Conservation (phyloP, 371 early-diverging fungal genomes). For the Haplosporangium sp. region DNA sequence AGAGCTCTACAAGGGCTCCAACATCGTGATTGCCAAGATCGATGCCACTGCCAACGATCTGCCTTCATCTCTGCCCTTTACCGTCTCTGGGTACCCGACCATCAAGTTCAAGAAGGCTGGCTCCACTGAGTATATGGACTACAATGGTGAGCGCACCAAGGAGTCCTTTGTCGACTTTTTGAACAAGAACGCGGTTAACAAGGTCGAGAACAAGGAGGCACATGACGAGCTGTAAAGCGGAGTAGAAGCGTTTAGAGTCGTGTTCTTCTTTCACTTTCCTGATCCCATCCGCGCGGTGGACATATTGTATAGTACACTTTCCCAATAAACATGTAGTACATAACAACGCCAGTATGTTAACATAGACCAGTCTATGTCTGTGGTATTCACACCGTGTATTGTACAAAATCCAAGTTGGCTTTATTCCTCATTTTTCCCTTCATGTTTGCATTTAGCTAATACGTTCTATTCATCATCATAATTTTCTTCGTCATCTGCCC, state of each 20-base stretch:
- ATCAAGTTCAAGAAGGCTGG: slow-evolving; percentile 89
- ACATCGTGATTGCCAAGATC: slow-evolving; percentile 91
- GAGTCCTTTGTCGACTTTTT: slow-evolving; percentile 83
- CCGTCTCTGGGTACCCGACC: slow-evolving; percentile 92
- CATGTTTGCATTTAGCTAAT: neutral
- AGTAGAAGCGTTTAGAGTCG: neutral
- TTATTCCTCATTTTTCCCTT: slow-evolving; percentile 2
- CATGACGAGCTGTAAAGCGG: slow-evolving; percentile 15
- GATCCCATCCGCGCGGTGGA: neutral
- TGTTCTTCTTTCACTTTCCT: too few relatives aligned
- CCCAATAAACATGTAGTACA: neutral
- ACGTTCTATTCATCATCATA: slow-evolving; percentile 31
- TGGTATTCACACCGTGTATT: neutral
- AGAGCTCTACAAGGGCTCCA: slow-evolving; percentile 47
- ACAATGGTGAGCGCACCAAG: slow-evolving; percentile 82
- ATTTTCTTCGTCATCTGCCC: slow-evolving; percentile 49
- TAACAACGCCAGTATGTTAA: neutral
- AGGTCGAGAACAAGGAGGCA: slow-evolving; percentile 11
- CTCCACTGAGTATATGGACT: slow-evolving; percentile 72
- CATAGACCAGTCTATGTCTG: too few relatives aligned
- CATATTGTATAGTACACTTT: neutral
- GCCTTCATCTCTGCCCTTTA: slow-evolving; percentile 74
- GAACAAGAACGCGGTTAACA: slow-evolving; percentile 61
- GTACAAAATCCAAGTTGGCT: neutral
- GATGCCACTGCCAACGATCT: slow-evolving; percentile 95